phyloP scores from a whole-genome alignment of 768 basidiomycete genomes.

The Lanmaoa rubissima region DNA sequence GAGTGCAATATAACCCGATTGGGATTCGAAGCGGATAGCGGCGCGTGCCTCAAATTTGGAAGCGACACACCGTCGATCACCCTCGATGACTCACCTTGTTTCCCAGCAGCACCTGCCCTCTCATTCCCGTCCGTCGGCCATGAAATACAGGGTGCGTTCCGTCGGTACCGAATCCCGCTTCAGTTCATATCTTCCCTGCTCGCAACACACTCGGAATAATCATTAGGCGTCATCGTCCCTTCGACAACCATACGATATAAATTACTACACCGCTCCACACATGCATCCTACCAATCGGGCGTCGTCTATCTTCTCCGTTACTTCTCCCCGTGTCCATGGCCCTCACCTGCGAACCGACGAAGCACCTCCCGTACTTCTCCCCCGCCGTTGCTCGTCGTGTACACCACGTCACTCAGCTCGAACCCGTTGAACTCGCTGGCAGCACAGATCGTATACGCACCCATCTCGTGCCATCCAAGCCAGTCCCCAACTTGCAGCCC shows the following conservation, averaged over 20 bases:
- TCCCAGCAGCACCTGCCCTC: neutral
- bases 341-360: slow-evolving; percentile 45
- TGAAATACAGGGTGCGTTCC: neutral
- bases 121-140: slow-evolving; percentile 18
- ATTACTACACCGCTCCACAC: slow-evolving; percentile 11
- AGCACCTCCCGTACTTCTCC: slow-evolving; percentile 55
- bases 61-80: slow-evolving; percentile 30
- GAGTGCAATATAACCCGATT: slow-evolving; percentile 20
- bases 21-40: slow-evolving; percentile 16
- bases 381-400: slow-evolving; percentile 64
- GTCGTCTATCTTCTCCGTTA: neutral
- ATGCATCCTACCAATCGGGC: slow-evolving; percentile 1
- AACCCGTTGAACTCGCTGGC: slow-evolving; percentile 96
- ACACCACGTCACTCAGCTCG: slow-evolving; percentile 73
- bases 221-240: slow-evolving; percentile 13
- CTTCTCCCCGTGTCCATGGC: slow-evolving; percentile 34
- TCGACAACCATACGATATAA: slow-evolving; percentile 6
- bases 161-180: slow-evolving; percentile 11
- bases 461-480: slow-evolving; percentile 98
- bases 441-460: slow-evolving; percentile 97
- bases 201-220: neutral
- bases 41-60: slow-evolving; percentile 28
- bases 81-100: slow-evolving; percentile 22
- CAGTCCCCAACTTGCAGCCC: slow-evolving; percentile 90
- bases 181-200: neutral